phyloP scores from a whole-genome alignment of 768 basidiomycete species.

The Pleurotus eryngii region DNA sequence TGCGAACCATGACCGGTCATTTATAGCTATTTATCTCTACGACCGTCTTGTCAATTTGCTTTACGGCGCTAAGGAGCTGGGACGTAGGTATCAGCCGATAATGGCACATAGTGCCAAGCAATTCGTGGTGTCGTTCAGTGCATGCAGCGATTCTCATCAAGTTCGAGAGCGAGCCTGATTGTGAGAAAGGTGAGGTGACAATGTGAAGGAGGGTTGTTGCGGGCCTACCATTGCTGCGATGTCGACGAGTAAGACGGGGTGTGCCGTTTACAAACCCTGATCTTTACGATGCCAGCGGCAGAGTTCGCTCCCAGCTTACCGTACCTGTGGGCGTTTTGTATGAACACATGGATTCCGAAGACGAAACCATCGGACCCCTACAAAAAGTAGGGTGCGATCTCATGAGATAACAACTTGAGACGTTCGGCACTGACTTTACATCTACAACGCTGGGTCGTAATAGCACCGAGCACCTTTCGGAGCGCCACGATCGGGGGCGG shows the following conservation, averaged over 20 bases:
- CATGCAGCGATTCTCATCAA: background rate
- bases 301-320: background rate
- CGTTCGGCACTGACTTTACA: background rate
- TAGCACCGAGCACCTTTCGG: conserved; percentile 1
- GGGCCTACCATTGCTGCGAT: background rate
- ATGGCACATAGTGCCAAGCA: background rate
- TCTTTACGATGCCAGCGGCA: background rate
- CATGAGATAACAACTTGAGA: conserved; percentile 1
- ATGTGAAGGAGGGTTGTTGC: background rate
- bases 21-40: conserved; percentile 3
- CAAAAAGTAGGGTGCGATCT: conserved; percentile 6
- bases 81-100: background rate
- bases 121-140: background rate
- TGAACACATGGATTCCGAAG: background rate
- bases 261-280: too few relatives aligned
- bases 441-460: background rate
- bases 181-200: background rate
- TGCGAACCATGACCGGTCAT: conserved; percentile 4
- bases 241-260: background rate
- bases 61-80: background rate
- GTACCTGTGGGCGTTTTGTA: background rate
- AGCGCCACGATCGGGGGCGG: background rate
- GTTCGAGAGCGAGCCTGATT: background rate
- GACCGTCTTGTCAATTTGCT: background rate
- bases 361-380: conserved; percentile 5